Evolutionary conservation across 805 yeast species (phyloP), one percentile per base, ranked within the genome.

Genomic region (Lachancea mirantina): DNA sequence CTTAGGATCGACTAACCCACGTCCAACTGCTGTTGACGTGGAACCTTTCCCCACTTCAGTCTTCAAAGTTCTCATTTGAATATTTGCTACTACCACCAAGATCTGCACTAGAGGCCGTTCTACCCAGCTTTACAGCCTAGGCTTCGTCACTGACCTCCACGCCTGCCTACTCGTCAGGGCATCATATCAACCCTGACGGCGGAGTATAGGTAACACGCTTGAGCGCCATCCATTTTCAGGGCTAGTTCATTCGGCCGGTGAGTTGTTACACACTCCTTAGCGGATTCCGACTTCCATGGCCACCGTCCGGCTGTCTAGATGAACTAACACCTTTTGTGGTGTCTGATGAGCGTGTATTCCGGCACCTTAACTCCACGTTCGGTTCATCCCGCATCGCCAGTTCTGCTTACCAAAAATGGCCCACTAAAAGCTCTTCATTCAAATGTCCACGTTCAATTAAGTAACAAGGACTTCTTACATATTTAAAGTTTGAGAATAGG

Each of bases 221-320:
- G 56, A 52, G 58, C 55, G 57, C 53, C 57, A 52, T 54, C 63
- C 64, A 57, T 60, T 59, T 59, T 58, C 64, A 59, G 64, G 64
- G 63, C 62, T 59, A 58, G 59, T 57, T 57, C 64, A 61, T 61
- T 60, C 66, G 62, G 62, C 69, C 69, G 72, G 72, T 67, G 72
- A 65, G 70, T 65, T 57, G 59, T 59, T 54, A 56, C 65, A 59
- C 67, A 65, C 62, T 65, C 72, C 72, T 67, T 67, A 65, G 71
- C 69, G 72, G 70, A 65, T 68, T 63, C 70, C 69, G 56, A 59
- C 67, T 61, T 63, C 62, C 55, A 57, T 52, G 65, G 72, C 73
- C 62, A 67, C 71, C 72, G 71, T 65, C 72, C 72, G 67, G 68
- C 62, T 54, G 57, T 57, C 65, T 61, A 50, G 55, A 57, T 55